Evolutionary conservation across 768 basidiomycete species (phyloP), one percentile per base, ranked within the genome.

Genomic region (Megacollybia marginata): DNA sequence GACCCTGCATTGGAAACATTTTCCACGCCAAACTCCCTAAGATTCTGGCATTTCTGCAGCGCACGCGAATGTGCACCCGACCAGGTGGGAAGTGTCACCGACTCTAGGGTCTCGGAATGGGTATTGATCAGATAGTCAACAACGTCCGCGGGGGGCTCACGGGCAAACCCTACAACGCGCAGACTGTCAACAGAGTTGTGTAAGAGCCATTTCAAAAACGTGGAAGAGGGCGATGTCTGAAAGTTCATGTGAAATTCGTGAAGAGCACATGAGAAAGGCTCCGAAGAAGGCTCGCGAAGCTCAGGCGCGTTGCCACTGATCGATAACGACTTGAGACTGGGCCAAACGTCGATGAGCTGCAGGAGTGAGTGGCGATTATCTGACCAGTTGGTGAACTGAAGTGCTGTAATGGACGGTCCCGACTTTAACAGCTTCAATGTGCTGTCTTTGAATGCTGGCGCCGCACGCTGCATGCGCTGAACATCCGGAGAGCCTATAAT

Each of bases 341-440:
- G 73, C 78, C 81, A 87, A 49, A 82, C 66, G 47, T 76, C 73
- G 54, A 88, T 76, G 36, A 88, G 74, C 62, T 84, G 81, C 44
- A 71, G 65, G 47, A 87, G 65, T 13, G 75, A 67, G 36, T 76
- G 64, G 46, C 72, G 64, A 58, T 83, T 80, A 53, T 81, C 76
- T 10, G 85, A 81, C 83, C 83, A 87, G 59, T 88, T 88, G 59
- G 73, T 76, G 57, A 88, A 82, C 48, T 75, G 74, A 5, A 88
- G 69, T 5, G 71, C 64, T 31, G 73, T 67, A 53, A 80, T 76
- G 42, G 53, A 59, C 1, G 84, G 80, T n/a, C 79, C 82, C 9
- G 73, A 61, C 47, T 67, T 74, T 46, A 87, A 72, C 40, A 76
- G 61, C 15, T 72, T 63, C 32, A 85, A 62, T 2, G 78, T 80